A percentile compares a stretch with the other conserved stretches of the same genome.
These are phyloP conservation scores for Monosporozyma solicola DNA, from an alignment of 805 yeast genomes.

Conservation along the genomic window DNA sequence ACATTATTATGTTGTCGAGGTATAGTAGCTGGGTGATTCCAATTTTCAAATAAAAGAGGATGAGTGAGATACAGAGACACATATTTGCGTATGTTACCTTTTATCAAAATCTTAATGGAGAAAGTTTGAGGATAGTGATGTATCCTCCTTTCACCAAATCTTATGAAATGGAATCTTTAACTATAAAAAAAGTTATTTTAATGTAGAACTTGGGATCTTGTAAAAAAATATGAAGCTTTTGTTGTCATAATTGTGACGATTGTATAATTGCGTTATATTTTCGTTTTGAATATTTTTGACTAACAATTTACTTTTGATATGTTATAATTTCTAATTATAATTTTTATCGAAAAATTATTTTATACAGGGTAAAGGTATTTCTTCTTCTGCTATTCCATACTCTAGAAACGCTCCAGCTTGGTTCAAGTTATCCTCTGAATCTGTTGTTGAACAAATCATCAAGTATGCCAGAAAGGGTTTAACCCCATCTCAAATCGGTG, in stretches of 20 bases:
- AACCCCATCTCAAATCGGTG: slow-evolving; percentile 99
- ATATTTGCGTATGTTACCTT: neutral
- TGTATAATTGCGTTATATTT: neutral
- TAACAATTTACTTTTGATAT: slow-evolving; percentile 7
- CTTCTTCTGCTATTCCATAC: slow-evolving; percentile 98
- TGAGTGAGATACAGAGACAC: neutral
- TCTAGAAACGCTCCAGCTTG: slow-evolving; percentile 98
- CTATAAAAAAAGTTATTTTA: neutral
- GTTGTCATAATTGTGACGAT: neutral
- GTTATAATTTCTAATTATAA: slow-evolving; percentile 8
- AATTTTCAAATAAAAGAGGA: slow-evolving; percentile 6
- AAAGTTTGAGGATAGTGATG: neutral
- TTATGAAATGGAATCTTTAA: neutral
- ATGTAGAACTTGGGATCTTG: slow-evolving; percentile 1
- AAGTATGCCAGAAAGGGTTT: slow-evolving; percentile 99
- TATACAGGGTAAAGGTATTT: slow-evolving; percentile 94
- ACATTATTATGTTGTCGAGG: slow-evolving; percentile 10
- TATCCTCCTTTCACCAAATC: neutral
- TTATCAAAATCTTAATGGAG: neutral
- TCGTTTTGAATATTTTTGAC: slow-evolving; percentile 1
- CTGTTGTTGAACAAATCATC: slow-evolving; percentile 95
- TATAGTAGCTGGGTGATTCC: slow-evolving; percentile 32
- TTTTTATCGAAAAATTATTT: neutral
- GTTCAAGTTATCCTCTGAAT: slow-evolving; percentile 95
- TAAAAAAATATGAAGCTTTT: neutral